Evolutionary conservation across 768 basidiomycete species (phyloP), one percentile per base, ranked within the genome.

Genomic region (Asterophora lycoperdoides): DNA sequence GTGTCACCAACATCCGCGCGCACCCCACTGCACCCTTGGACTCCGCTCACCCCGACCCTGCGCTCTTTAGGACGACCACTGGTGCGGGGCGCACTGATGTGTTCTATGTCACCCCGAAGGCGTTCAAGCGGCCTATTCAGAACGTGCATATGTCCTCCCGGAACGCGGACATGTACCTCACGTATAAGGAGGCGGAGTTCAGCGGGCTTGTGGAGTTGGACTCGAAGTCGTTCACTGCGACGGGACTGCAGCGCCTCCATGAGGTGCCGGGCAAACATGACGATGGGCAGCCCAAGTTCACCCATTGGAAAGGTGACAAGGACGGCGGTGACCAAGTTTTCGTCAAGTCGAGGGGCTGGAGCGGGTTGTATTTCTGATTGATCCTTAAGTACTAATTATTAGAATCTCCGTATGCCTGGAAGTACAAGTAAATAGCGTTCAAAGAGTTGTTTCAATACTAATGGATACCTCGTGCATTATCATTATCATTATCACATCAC

Each of bases 41-140:
- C 39, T 52, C 62, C 23, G 51, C 49, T 5, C 46, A 63, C n/a
- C 69, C 71, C 1, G 59, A 67, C 32, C 53, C 64, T 19, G 77
- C 71, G 0, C 43, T 44, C 10, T 59, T 83, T 11, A 59, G 65
- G 26, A 81, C 81, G 0, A 69, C 69, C 10, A 79, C 77, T 9
- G 81, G 80, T 34, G 65, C 69, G n/a, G 79, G 80, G 3, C 71
- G 76, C 39, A 72, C 77, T 8, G 77, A 80, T 58, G 59, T 83
- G 29, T 69, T 68, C 53, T 79, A 73, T 55, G 60, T 75, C 47
- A 57, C 60, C 40, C 61, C 73, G 52, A 64, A 68, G 45, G 64
- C 62, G 8, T 59, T 55, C 51, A 72, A 76, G 56, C 70, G 80
- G 8, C 74, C 71, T 9, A 79, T 84, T 54, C 57, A 66, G 35